phyloP scores from a whole-genome alignment of 2,329 filamentous ascomycete species.

The Fusarium sp. region DNA sequence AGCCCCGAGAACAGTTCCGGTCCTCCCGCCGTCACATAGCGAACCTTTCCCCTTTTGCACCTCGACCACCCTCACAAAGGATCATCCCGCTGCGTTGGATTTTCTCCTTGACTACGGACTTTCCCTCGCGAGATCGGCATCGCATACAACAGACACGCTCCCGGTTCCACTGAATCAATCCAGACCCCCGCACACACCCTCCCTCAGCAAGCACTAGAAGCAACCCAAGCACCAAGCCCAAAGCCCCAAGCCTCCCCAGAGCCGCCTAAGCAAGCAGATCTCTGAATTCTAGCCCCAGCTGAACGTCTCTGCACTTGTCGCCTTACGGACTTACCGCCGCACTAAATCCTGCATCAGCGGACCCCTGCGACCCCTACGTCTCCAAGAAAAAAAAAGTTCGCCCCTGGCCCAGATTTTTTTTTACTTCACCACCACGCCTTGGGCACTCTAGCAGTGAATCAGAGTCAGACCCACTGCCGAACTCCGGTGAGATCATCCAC shows the following conservation, averaged over 20 bases:
- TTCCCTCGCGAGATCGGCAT: slow-evolving; percentile 38
- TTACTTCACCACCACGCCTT: slow-evolving; percentile 31
- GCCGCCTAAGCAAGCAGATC: slow-evolving; percentile 38
- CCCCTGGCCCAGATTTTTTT: slow-evolving; percentile 38
- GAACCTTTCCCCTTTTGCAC: slow-evolving; percentile 17
- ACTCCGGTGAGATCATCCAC: slow-evolving; percentile 16
- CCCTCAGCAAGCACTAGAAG: slow-evolving; percentile 34
- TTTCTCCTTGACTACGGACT: slow-evolving; percentile 19
- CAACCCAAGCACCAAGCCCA: not conserved
- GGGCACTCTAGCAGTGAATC: slow-evolving; percentile 32
- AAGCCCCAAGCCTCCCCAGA: slow-evolving; percentile 8
- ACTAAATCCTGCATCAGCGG: slow-evolving; percentile 50
- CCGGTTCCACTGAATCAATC: slow-evolving; percentile 41
- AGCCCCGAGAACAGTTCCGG: slow-evolving; percentile 41
- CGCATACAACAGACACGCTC: slow-evolving; percentile 18
- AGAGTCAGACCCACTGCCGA: slow-evolving; percentile 36
- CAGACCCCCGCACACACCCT: slow-evolving; percentile 32
- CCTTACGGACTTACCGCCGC: slow-evolving; percentile 52
- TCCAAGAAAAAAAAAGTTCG: slow-evolving; percentile 31
- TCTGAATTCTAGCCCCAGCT: slow-evolving; percentile 40
- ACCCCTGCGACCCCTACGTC: slow-evolving; percentile 33
- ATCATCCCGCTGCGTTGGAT: slow-evolving; percentile 3
- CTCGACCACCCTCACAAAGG: slow-evolving; percentile 21
- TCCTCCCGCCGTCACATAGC: slow-evolving; percentile 44
- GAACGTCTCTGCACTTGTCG: slow-evolving; percentile 40